Conservation (phyloP, 805 yeast species). For the Candida saitoana region DNA sequence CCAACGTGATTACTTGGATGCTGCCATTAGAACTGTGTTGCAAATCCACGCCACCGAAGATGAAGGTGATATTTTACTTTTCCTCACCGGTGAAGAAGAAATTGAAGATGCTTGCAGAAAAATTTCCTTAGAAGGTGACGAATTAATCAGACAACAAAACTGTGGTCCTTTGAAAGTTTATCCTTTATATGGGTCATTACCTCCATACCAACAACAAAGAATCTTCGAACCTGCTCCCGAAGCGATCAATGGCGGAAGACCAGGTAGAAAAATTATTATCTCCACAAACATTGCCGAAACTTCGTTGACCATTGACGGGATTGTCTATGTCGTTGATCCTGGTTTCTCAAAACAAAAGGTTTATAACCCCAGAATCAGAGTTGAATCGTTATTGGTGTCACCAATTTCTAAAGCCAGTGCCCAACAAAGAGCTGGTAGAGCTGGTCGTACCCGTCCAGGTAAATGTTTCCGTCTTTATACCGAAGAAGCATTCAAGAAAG, state of each 20-base stretch:
- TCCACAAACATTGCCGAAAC: constrained; percentile 98
- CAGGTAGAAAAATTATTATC: constrained; percentile 92
- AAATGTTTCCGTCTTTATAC: constrained; percentile 95
- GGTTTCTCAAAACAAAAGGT: constrained; percentile 97
- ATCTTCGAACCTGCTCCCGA: constrained; percentile 89
- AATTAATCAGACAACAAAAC: constrained; percentile 78
- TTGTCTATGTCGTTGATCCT: constrained; percentile 95
- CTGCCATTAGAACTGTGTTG: constrained; percentile 90
- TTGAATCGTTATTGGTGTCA: constrained; percentile 87
- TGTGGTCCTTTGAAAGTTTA: constrained; percentile 88
- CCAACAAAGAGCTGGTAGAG: constrained; percentile 99
- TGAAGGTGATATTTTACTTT: constrained; percentile 82
- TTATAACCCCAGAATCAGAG: constrained; percentile 93
- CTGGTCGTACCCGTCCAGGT: constrained; percentile 99
- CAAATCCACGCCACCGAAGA: constrained; percentile 97
- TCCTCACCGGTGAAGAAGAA: constrained; percentile 95
- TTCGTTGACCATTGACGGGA: constrained; percentile 94
- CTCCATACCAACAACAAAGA: constrained; percentile 91
- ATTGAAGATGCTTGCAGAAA: constrained; percentile 95
- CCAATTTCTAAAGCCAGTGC: constrained; percentile 97
- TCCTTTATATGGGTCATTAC: constrained; percentile 93
- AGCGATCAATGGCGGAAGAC: constrained; percentile 70
- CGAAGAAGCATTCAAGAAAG: constrained; percentile 93
- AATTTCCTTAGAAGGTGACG: constrained; percentile 83
- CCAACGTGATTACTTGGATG: constrained; percentile 90